These are phyloP conservation scores for Melampsora larici-populina DNA, from an alignment of 1,284 basidiomycete species.

Conservation along the genomic window DNA sequence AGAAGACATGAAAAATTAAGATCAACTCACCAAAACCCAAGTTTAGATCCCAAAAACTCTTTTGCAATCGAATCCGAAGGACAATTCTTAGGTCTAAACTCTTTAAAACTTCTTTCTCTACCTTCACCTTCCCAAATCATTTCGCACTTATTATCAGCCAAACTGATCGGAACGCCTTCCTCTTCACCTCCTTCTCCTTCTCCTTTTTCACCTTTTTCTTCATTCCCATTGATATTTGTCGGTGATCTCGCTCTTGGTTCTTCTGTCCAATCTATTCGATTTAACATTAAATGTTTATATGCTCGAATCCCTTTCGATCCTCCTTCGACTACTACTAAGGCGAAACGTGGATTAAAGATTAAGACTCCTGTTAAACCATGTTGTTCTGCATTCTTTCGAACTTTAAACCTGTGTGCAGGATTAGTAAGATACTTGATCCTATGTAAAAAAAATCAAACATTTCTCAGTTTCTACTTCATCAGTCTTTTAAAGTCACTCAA, in stretches of 20 bases:
- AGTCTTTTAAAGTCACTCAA: not conserved
- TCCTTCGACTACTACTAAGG: slow-evolving; percentile 89
- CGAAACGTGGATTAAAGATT: slow-evolving; percentile 83
- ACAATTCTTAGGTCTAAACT: slow-evolving; percentile 77
- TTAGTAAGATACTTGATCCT: slow-evolving; percentile 86
- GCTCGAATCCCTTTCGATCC: slow-evolving; percentile 77
- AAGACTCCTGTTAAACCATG: slow-evolving; percentile 79
- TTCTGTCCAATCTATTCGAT: slow-evolving; percentile 92
- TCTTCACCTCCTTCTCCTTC: slow-evolving; percentile 58
- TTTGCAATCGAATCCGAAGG: slow-evolving; percentile 68
- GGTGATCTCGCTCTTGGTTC: slow-evolving; percentile 72
- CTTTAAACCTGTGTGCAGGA: slow-evolving; percentile 90
- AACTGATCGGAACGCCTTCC: slow-evolving; percentile 54
- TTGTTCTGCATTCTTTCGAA: slow-evolving; percentile 91
- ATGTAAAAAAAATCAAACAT: slow-evolving; percentile 43
- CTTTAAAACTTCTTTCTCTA: slow-evolving; percentile 73
- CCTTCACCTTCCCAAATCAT: slow-evolving; percentile 89
- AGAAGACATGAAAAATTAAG: too few species aligned
- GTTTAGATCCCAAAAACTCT: slow-evolving; percentile 42
- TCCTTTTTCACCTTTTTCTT: slow-evolving; percentile 55
- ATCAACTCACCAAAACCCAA: slow-evolving; percentile 38
- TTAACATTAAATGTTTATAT: slow-evolving; percentile 82
- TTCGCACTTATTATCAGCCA: slow-evolving; percentile 82
- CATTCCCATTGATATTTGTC: slow-evolving; percentile 57
- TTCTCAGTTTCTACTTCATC: not conserved